phyloP scores from a whole-genome alignment of 306 rosid species.

The Prinsepia uniflora region DNA sequence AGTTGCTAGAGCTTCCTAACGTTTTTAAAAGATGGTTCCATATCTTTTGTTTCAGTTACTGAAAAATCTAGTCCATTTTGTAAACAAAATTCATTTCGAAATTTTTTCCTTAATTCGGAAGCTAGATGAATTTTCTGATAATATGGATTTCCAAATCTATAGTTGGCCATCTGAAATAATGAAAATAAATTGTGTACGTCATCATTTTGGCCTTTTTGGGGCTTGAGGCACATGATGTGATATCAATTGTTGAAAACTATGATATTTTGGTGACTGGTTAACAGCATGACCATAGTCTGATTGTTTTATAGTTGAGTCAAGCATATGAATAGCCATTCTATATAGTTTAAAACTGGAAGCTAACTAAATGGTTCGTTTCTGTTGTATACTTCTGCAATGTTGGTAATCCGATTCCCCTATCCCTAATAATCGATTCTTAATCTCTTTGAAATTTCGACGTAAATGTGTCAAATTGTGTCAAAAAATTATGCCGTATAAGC shows the following conservation, averaged over 20 bases:
- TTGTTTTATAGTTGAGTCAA: background rate
- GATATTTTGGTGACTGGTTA: too few species aligned
- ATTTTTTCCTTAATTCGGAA: background rate
- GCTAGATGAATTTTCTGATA: background rate
- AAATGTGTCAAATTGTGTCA: background rate
- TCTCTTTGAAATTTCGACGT: background rate
- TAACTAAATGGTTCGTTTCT: background rate
- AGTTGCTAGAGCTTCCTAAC: too few species aligned
- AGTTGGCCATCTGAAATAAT: background rate
- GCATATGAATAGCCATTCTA: background rate
- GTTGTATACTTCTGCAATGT: background rate
- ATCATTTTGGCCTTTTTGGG: background rate
- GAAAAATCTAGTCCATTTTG: too few species aligned
- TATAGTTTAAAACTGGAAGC: background rate
- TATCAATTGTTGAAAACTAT: too few species aligned
- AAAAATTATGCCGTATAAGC: background rate
- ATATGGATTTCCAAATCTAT: background rate
- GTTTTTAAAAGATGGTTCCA: too few species aligned
- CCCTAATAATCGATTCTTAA: background rate
- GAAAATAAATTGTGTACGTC: too few species aligned
- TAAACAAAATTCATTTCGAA: too few species aligned
- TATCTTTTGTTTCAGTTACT: too few species aligned
- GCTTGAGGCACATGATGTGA: background rate
- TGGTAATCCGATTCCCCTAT: background rate
- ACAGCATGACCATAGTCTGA: background rate